Evolutionary conservation across 2,329 filamentous ascomycete genomes (phyloP).

Genomic region (Ceratocystis cubensis): DNA sequence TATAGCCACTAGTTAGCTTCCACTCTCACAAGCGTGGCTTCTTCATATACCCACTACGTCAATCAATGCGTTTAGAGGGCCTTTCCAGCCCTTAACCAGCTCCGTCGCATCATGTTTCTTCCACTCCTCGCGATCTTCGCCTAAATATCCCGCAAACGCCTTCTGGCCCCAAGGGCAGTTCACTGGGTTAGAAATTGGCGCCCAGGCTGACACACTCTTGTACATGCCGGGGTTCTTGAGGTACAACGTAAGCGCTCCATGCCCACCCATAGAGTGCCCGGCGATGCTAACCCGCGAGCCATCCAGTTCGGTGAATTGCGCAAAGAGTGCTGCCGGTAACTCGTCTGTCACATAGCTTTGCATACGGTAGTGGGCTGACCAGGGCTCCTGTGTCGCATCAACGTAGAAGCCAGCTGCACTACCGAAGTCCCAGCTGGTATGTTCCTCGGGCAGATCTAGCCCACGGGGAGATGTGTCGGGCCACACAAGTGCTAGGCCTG

Average conservation of each 20-base stretch:
- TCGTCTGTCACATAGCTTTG: constrained; percentile 84
- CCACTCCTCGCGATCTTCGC: constrained; percentile 64
- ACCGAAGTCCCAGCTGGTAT: constrained; percentile 85
- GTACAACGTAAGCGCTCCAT: constrained; percentile 85
- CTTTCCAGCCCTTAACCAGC: constrained; percentile 63
- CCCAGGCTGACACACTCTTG: constrained; percentile 78
- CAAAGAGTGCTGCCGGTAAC: constrained; percentile 66
- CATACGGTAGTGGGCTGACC: constrained; percentile 75
- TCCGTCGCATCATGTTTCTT: constrained; percentile 86
- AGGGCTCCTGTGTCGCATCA: constrained; percentile 67
- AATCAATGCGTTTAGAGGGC: constrained; percentile 62
- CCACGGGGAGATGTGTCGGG: constrained; percentile 91
- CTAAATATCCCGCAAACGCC: constrained; percentile 85
- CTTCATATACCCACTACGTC: constrained; percentile 55
- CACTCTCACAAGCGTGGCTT: not conserved
- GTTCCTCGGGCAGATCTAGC: constrained; percentile 66
- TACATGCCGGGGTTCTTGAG: constrained; percentile 85
- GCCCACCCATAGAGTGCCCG: constrained; percentile 94
- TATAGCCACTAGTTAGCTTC: not conserved
- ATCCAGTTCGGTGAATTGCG: constrained; percentile 60
- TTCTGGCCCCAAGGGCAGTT: constrained; percentile 91
- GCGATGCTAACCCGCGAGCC: constrained; percentile 61
- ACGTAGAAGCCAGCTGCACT: constrained; percentile 89
- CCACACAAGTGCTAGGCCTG: constrained; percentile 83
- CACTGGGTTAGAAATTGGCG: constrained; percentile 76